Evolutionary conservation across 352 stramenopile species (phyloP).

Genomic region (Phytophthora idaei): DNA sequence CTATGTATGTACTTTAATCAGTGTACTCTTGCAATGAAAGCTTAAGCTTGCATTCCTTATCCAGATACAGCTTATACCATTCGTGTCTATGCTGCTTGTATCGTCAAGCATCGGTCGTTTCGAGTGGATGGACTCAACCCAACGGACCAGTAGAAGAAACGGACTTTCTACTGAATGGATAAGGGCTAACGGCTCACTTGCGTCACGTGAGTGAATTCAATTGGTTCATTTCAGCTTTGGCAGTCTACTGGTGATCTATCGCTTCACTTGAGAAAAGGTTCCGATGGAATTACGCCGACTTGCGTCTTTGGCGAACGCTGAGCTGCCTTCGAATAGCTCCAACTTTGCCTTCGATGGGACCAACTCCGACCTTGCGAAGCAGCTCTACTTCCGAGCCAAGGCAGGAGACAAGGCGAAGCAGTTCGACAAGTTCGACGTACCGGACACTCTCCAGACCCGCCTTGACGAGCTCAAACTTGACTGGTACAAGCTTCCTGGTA

Average conservation of each 20-base stretch:
- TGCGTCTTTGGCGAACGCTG: not conserved
- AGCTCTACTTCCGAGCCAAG: constrained; percentile 32
- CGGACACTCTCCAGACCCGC: not conserved
- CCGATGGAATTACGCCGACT: not conserved
- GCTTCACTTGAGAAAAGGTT: not conserved
- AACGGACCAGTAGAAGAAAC: not conserved
- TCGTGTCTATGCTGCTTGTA: not conserved
- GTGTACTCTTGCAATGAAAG: too few species aligned
- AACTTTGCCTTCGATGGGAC: constrained; percentile 32
- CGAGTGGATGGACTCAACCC: not conserved
- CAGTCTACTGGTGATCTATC: not conserved
- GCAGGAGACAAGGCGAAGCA: not conserved
- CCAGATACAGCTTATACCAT: too few species aligned
- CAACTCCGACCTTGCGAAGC: constrained; percentile 32
- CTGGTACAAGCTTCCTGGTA: constrained; percentile 15
- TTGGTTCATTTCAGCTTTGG: not conserved
- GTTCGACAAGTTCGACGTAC: not conserved
- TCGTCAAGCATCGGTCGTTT: not conserved
- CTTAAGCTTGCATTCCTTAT: too few species aligned
- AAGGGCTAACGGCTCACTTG: not conserved
- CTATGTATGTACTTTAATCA: too few species aligned
- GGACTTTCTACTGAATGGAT: not conserved
- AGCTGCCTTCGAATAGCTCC: constrained; percentile 11
- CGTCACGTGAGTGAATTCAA: not conserved
- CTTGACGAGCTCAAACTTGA: constrained; percentile 1